These are phyloP conservation scores for Venturiaceae sp. DNA, from an alignment of 2,329 filamentous ascomycete genomes.

Conservation along the genomic window DNA sequence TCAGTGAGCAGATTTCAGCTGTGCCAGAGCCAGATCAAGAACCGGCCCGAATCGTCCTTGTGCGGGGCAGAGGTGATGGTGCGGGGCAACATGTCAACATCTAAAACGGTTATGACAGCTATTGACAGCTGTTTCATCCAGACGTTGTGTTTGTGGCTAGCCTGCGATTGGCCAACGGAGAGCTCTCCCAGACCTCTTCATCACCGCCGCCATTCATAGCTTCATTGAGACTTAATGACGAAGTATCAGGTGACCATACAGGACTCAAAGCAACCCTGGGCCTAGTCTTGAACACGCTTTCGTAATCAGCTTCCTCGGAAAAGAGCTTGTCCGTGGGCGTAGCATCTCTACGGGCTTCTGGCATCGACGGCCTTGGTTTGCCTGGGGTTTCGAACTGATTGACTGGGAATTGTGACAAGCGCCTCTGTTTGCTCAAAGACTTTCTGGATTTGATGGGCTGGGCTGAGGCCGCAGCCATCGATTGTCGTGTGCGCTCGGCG, in stretches of 20 bases:
- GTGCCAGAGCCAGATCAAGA: not conserved
- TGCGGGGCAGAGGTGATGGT: not conserved
- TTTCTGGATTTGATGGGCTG: constrained; percentile 13
- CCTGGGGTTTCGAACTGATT: constrained; percentile 48
- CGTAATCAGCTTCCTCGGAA: constrained; percentile 61
- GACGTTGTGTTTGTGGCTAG: not conserved
- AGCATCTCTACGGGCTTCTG: constrained; percentile 23
- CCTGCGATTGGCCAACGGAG: not conserved
- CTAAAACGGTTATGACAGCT: not conserved
- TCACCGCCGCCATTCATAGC: not conserved
- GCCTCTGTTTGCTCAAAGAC: constrained; percentile 23
- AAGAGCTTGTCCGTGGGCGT: constrained; percentile 62
- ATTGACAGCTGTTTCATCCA: not conserved
- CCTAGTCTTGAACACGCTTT: constrained; percentile 74
- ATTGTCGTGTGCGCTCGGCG: constrained; percentile 70
- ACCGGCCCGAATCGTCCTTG: not conserved
- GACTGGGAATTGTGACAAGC: constrained; percentile 32
- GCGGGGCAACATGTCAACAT: not conserved
- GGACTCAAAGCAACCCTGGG: constrained; percentile 75
- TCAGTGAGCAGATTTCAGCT: not conserved
- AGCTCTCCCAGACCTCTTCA: not conserved
- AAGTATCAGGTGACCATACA: constrained; percentile 1
- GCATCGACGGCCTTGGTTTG: constrained; percentile 17
- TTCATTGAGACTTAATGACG: not conserved
- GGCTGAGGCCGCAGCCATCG: constrained; percentile 57